Evolutionary conservation across 1,139 yeast genomes (phyloP).

Genomic region (Pichia sp.): DNA sequence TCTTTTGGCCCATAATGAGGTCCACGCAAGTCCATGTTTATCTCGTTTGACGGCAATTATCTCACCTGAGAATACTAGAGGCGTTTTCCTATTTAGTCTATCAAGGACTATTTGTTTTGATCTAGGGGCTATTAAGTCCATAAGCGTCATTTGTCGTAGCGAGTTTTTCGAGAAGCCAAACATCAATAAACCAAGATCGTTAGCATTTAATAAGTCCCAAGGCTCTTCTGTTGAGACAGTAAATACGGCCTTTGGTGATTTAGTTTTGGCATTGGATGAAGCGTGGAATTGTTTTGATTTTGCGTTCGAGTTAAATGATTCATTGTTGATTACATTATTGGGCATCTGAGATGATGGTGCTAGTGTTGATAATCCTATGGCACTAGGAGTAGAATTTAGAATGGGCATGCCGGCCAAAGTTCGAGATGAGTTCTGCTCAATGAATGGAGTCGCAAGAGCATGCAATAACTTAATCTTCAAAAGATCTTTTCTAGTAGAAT

Average conservation of each 20-base stretch:
- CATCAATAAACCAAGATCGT: slow-evolving; percentile 81
- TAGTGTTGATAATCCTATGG: slow-evolving; percentile 35
- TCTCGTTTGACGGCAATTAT: slow-evolving; percentile 48
- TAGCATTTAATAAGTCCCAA: slow-evolving; percentile 76
- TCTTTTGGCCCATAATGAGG: slow-evolving; percentile 81
- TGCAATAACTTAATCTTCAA: slow-evolving; percentile 48
- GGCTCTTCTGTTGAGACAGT: slow-evolving; percentile 74
- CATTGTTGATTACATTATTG: not conserved
- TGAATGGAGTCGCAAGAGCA: slow-evolving; percentile 71
- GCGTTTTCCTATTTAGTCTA: slow-evolving; percentile 34
- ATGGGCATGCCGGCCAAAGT: slow-evolving; percentile 25
- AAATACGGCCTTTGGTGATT: slow-evolving; percentile 74
- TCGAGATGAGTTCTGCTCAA: slow-evolving; percentile 34
- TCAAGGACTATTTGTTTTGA: slow-evolving; percentile 59
- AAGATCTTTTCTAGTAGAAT: slow-evolving; percentile 20
- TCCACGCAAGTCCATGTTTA: slow-evolving; percentile 52
- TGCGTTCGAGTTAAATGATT: not conserved
- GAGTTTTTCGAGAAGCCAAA: slow-evolving; percentile 72
- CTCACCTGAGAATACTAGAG: slow-evolving; percentile 51
- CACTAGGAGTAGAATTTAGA: slow-evolving; percentile 29
- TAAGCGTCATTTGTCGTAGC: slow-evolving; percentile 52
- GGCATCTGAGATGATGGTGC: not conserved
- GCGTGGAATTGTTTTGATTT: slow-evolving; percentile 46
- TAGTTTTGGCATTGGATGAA: slow-evolving; percentile 55
- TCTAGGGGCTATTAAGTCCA: slow-evolving; percentile 73